These are phyloP conservation scores for Crucibulum laeve DNA, from an alignment of 768 basidiomycete species.

Conservation along the genomic window DNA sequence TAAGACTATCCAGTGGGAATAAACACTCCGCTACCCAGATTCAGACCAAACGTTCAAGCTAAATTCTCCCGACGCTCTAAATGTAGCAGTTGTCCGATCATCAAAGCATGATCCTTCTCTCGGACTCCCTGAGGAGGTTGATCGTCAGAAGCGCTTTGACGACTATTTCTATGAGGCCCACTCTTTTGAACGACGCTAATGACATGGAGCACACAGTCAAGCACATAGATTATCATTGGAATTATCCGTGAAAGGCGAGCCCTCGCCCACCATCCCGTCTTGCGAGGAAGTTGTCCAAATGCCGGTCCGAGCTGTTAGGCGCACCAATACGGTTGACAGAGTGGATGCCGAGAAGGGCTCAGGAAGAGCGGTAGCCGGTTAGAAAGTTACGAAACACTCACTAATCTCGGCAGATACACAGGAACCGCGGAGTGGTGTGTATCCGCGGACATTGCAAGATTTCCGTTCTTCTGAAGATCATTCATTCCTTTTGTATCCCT, in stretches of 20 bases:
- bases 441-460: slow-evolving; percentile 23
- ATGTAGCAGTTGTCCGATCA: too few species aligned
- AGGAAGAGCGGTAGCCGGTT: slow-evolving; percentile 10
- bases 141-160: neutral
- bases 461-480: slow-evolving; percentile 24
- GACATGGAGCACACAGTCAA: too few species aligned
- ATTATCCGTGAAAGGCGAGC: too few species aligned
- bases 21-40: too few species aligned
- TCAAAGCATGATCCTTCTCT: neutral
- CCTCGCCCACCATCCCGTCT: too few species aligned
- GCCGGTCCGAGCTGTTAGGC: neutral
- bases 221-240: too few species aligned
- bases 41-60: too few species aligned
- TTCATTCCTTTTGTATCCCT: slow-evolving; percentile 32
- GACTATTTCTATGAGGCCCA: neutral
- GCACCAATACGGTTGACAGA: neutral
- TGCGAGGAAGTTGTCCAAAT: too few species aligned
- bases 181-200: too few species aligned
- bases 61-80: too few species aligned
- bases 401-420: neutral
- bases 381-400: slow-evolving; percentile 9
- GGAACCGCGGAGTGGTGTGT: slow-evolving; percentile 18
- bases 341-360: neutral
- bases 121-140: neutral
- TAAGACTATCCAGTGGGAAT: too few species aligned